Conservation (phyloP, 2,329 filamentous ascomycete species). For the Aspergillus tamarii region DNA sequence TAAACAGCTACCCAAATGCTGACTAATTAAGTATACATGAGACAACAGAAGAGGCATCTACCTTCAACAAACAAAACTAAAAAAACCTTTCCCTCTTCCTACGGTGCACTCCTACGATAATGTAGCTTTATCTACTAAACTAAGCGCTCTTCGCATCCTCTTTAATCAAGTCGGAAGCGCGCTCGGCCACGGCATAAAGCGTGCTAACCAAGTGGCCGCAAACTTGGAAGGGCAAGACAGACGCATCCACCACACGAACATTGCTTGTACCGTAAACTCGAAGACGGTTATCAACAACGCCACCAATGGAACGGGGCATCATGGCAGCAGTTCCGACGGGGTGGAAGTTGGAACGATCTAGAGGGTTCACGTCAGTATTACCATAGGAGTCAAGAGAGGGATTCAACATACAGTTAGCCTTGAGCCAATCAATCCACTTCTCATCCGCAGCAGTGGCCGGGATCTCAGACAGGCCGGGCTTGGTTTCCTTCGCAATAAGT, state of each 20-base stretch:
- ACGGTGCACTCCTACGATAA: not conserved
- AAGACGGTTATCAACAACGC: constrained; percentile 36
- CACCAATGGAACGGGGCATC: constrained; percentile 34
- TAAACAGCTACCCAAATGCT: not conserved
- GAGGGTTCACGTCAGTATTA: not conserved
- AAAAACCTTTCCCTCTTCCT: not conserved
- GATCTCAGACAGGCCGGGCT: constrained; percentile 25
- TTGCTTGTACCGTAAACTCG: constrained; percentile 40
- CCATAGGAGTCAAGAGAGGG: not conserved
- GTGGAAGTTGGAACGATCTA: constrained; percentile 36
- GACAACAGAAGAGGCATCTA: not conserved
- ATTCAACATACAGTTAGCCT: constrained; percentile 28
- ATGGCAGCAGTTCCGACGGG: constrained; percentile 38
- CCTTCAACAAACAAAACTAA: not conserved
- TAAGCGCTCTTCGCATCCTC: constrained; percentile 5
- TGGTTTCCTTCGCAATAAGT: constrained; percentile 27
- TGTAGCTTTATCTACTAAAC: not conserved
- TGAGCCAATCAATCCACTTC: constrained; percentile 30
- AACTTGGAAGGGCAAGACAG: constrained; percentile 34
- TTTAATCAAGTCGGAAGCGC: constrained; percentile 37
- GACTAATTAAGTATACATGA: not conserved
- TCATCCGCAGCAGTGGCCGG: constrained; percentile 23
- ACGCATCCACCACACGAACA: constrained; percentile 39
- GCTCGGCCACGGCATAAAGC: constrained; percentile 37
- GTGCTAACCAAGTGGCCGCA: constrained; percentile 35